Base-by-base conservation (phyloP, 805 yeast genomes). In the Saccharomycopsis malanga region DNA sequence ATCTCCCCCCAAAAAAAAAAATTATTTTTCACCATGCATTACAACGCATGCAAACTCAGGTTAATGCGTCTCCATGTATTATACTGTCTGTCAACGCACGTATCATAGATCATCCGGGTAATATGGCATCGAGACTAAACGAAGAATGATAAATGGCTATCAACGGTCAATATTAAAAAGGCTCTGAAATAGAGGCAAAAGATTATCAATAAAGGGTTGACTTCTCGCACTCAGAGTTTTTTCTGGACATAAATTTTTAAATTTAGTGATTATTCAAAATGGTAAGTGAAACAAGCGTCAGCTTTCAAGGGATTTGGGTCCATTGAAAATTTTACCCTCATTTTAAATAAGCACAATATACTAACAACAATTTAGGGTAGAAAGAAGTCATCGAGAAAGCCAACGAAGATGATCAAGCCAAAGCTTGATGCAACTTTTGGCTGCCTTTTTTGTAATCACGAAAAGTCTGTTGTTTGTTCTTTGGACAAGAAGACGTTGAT, bases 371-470 rank as follows among this genome's bases (percentile, higher is more conserved):
- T 12, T 17, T n/a, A 42, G 49, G 55, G 42, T 38, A 73, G 95
- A 72, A 88, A 81, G 77, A 79, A 85, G 69, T 79, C 91, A 30
- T 72, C 88, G 6, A 81, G 88, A 62, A 84, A 83, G 56, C 96
- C 96, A 56, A 79, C 70, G 24, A 84, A 83, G 64, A 81, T 76
- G 63, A 67, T 86, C 55, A 87, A 84, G 54, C 93, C 83, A 58
- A 83, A 72, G 54, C 72, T 89, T 54, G 95, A 87, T 49, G 78
- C 87, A 2, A 76, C 84, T 50, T 89, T 89, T 69, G 81, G 91
- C 43, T 91, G 98, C 67, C 69, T 93, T 47, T 91, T 91, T 64
- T 91, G 98, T 66, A 91, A 91, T 64, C 98, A 91, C 67, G 98
- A 91, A 61, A 82, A 83, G 57, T 83, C 96, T 1, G 95, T 91